Evolutionary conservation across 139 green algal species (phyloP), one percentile per base, ranked within the genome.

Genomic region (Tetradesmus lagerheimii): DNA sequence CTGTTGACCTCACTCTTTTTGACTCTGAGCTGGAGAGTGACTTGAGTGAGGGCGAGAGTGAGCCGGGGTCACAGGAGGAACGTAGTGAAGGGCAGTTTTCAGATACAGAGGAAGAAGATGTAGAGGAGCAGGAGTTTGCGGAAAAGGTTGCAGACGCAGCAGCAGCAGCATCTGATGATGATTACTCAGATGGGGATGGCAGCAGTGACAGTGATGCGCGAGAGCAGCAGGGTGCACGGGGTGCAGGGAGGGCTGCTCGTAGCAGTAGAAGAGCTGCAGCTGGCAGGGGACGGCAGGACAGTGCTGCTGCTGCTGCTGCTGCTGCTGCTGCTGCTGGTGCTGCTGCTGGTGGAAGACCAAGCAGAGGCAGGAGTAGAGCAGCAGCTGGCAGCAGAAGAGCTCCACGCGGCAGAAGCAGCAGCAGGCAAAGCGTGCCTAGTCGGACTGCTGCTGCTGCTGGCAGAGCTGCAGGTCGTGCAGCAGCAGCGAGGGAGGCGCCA

Each of bases 101-200:
- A 57, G 39, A 64, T 18, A 31, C 27, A 64, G 76, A 82, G n/a
- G 76, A 47, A 45, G 76, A 82, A 82, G 76, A 82, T 31, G 76
- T 1, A 57, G 76, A 82, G 37, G 16, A 53, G 37, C 37, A 53
- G 76, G 11, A 31, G 37, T 18, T 0, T 53, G 76, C 41, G 41
- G 67, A 18, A 38, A 4, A 78, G 15, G n/a, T 27, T 31, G 39
- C 41, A 11, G 35, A 35, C 50, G 77, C 34, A 15, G 23, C 78
- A 66, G 27, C 39, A 84, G 41, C 39, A 67, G 27, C 6, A 12
- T 9, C 27, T 15, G 79, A 31, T 39, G 27, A 50, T 37, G 53
- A 39, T 23, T 5, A 37, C 25, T 62, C 50, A 45, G 39, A 45
- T 29, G 39, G 39, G 35, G 14, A 43, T 25, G 0, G 34, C 34